Base-by-base conservation (phyloP, 2,329 filamentous ascomycete species). In the Clonostachys solani region DNA sequence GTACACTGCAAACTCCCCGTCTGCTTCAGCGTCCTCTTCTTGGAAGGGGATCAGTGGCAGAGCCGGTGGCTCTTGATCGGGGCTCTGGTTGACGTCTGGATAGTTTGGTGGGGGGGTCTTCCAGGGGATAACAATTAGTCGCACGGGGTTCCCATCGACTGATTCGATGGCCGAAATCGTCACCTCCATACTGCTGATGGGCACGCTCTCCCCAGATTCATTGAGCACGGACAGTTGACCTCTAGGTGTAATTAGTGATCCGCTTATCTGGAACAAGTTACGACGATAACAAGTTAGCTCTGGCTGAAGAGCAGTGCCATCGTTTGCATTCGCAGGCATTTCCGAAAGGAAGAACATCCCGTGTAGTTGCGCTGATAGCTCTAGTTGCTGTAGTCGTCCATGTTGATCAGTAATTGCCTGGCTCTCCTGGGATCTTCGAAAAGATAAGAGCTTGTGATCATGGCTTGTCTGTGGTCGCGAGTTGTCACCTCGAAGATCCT, bases 121-220 rank as follows among this genome's bases (percentile, higher is more conserved):
- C 92, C 92, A 97, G 1, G 92, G 92, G 50, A 97, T 95, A 8
- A 94, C 94, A 52, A 97, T 96, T 52, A 97, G 84, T 57, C 95
- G 92, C 40, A 96, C 90, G 0, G 88, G 73, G 57, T 96, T 92
- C 34, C 90, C 89, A 63, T 97, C 92, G 15, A 96, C 91, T 2
- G 92, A 96, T 64, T 97, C 92, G 43, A 91, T 95, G 9, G 92
- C 92, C 6, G 90, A 95, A 42, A 97, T 89, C 46, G 86, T 84
- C 46, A 96, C 82, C 64, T 97, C 92, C 65, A 92, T 88, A 52
- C 77, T 87, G 52, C 83, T 80, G 43, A 96, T 89, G 3, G 88
- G 86, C 38, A 95, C 84, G 41, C 87, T 86, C 63, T 95, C 89
- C 41, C 90, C 90, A 46, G 87, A 82, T 49, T 96, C 91, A 16